Evolutionary conservation across 148 eudicot genomes (phyloP), one percentile per base, ranked within the genome.

Genomic region (Oxyria digyna): DNA sequence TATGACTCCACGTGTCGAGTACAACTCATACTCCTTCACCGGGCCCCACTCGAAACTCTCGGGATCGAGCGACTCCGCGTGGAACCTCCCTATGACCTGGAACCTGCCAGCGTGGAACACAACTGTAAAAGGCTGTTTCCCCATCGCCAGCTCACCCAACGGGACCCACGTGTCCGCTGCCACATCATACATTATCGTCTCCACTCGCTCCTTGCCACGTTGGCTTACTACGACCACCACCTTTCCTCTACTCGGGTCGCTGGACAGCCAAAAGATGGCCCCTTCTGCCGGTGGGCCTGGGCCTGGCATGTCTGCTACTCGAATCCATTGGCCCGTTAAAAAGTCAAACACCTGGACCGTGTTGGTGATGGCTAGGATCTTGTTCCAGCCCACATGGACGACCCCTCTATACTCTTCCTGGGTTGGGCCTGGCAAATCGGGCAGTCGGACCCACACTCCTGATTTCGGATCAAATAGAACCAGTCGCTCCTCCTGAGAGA

Each of bases 11-110:
- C 23, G 65, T 3, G 42, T 11, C 42, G 42, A 11, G 10, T 8
- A 1, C 42, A 6, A 6, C 27, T 4, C 70, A 78, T 11, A 83
- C 85, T 2, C 65, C 21, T 6, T 6, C 9, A 38, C 42, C 42
- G 64, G 77, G 48, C 62, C 87, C 94, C 98, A 92, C 79, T 46
- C 75, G 84, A 87, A 77, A 27, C 77, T 71, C 52, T 72, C 42
- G 0, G 65, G 54, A 59, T 87, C 85, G 0, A 89, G 85, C 2
- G 52, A 68, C 62, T 92, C 88, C 1, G 3, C 15, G 1, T 17
- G n/a, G n/a, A n/a, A 92, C 18, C 96, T 95, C 1, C 91, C 80
- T 69, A 93, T 82, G 81, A 87, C 91, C 59, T 79, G 89, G 81
- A 89, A 82, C 74, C 54, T 86, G 77, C 89, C 89, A 65, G 68